These are phyloP conservation scores for Diaporthe helianthi DNA, from an alignment of 2,329 filamentous ascomycete species.

Conservation along the genomic window DNA sequence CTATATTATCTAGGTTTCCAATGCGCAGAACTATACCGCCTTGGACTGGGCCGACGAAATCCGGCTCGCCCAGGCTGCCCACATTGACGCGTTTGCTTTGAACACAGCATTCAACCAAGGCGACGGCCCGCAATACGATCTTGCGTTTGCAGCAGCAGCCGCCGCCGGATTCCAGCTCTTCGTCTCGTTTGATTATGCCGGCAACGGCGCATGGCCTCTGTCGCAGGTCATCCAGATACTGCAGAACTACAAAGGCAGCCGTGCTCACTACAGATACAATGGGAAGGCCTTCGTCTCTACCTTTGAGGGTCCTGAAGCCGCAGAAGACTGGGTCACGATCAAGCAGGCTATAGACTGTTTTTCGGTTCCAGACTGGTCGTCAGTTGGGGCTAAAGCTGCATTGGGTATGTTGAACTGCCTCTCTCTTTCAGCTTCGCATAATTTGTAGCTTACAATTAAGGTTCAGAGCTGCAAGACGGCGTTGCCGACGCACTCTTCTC, in stretches of 20 bases:
- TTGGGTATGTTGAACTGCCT: no score
- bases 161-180: slow-evolving; percentile 43
- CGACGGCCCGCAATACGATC: slow-evolving; percentile 31
- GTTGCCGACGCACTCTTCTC: slow-evolving; percentile 46
- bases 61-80: slow-evolving; percentile 42
- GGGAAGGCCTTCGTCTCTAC: slow-evolving; percentile 55
- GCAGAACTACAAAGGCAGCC: slow-evolving; percentile 36
- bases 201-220: slow-evolving; percentile 40
- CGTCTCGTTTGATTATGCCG: slow-evolving; percentile 51
- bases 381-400: slow-evolving; percentile 44
- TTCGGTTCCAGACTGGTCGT: slow-evolving; percentile 57
- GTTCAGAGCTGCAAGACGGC: slow-evolving; percentile 28
- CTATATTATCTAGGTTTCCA: no score
- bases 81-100: slow-evolving; percentile 49
- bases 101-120: slow-evolving; percentile 38
- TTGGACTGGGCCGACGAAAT: slow-evolving; percentile 45
- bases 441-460: no score
- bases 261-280: slow-evolving; percentile 41
- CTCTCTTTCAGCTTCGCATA: no score
- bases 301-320: slow-evolving; percentile 54
- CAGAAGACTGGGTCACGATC: slow-evolving; percentile 52
- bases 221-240: slow-evolving; percentile 40
- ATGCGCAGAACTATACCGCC: slow-evolving; percentile 34
- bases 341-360: slow-evolving; percentile 43
- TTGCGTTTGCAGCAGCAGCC: slow-evolving; percentile 41